Evolutionary conservation across 768 basidiomycete genomes (phyloP).

Genomic region (Agrocybe praecox): DNA sequence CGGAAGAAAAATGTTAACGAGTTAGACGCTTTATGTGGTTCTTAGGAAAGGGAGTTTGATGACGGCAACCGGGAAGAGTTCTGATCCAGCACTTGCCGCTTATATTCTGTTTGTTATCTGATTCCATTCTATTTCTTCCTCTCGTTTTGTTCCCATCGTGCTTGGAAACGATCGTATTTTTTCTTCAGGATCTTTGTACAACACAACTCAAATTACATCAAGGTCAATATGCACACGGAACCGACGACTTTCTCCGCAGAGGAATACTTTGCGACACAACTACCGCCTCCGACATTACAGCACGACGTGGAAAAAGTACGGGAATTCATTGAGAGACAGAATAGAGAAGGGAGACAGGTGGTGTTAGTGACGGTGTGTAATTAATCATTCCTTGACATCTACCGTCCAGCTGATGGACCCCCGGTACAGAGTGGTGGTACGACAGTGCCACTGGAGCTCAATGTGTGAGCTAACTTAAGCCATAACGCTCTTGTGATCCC

Average conservation of each 20-base stretch:
- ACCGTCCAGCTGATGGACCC: slow-evolving; percentile 8
- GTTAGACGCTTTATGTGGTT: too few relatives aligned
- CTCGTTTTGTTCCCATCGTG: not conserved
- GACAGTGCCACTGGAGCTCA: slow-evolving; percentile 96
- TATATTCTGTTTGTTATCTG: not conserved
- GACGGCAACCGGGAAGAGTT: not conserved
- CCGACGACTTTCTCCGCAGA: slow-evolving; percentile 77
- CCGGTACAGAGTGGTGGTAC: slow-evolving; percentile 89
- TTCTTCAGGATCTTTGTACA: not conserved
- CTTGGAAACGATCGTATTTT: not conserved
- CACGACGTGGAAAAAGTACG: slow-evolving; percentile 65
- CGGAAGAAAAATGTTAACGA: not conserved
- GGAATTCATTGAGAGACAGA: slow-evolving; percentile 73
- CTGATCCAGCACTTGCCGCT: not conserved
- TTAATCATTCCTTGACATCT: slow-evolving; percentile 6
- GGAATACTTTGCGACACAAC: slow-evolving; percentile 88
- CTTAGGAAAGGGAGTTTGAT: not conserved
- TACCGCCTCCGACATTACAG: slow-evolving; percentile 72
- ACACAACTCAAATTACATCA: not conserved
- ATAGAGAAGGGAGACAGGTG: slow-evolving; percentile 65
- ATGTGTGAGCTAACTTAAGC: slow-evolving; percentile 75
- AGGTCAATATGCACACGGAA: slow-evolving; percentile 29
- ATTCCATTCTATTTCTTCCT: not conserved
- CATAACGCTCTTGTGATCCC: slow-evolving; percentile 8
- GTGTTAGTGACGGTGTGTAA: slow-evolving; percentile 86